Base-by-base conservation (phyloP, 768 basidiomycete genomes). In the Hygrocybe coccinea region DNA sequence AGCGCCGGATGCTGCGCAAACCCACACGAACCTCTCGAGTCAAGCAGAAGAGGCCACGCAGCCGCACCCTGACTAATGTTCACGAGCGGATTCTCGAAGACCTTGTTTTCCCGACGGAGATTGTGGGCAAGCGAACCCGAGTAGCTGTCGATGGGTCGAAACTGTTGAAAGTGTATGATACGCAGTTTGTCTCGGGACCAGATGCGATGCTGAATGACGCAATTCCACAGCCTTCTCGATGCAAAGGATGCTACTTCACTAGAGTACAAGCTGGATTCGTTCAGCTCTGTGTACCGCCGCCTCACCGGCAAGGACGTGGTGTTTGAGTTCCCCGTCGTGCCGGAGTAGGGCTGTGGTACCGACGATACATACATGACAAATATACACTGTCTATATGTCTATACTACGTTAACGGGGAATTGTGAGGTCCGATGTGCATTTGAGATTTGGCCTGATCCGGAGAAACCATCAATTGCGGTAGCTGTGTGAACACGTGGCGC, bases 241-340 rank as follows among this genome's bases (percentile, higher is more conserved):
- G 80, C 92, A 62, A 98, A 98, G 75, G 97, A 99, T 70, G 85
- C 93, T 55, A 98, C 94, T 71, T 90, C 92, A 67, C 82, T 98
- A 70, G 97, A 98, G 81, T 97, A 99, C 89, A 99, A 99, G 84
- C 83, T 98, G 65, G 97, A 99, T 78, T 95, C 95, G 60, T 99
- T 98, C 81, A 89, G 95, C 48, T 94, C 92, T 39, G 91, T 98
- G 60, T 97, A 97, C 83, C 89, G 88, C 68, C 84, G 88, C 60
- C 77, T 97, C 71, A 95, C 94, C 61, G 95, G 95, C 71, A 97
- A 97, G 81, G 95, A 97, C 60, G 95, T 97, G 56, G 86, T 89
- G 53, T 93, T 93, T 69, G 91, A 93, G 79, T 93, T 93, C 79
- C 91, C 91, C 43, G 84, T 85, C 62, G 76, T 77, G 64, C 85